Base-by-base conservation (phyloP, 352 stramenopile species). In the Phytophthora tubulina region DNA sequence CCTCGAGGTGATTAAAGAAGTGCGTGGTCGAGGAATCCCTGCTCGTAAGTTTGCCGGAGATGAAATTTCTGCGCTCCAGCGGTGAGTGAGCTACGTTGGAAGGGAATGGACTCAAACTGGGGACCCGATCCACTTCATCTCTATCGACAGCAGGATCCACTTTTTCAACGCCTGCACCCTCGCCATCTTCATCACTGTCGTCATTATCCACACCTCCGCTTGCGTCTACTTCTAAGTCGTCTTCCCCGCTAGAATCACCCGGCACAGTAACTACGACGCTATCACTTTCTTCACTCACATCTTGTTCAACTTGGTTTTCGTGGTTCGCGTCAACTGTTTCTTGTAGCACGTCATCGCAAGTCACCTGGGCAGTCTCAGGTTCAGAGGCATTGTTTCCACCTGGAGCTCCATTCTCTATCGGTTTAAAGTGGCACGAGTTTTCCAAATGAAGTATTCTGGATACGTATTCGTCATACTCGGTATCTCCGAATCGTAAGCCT, bases 151-250 rank as follows among this genome's bases (percentile, higher is more conserved):
- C 39, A 48, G 21, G 14, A 15, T 70, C 35, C 6, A 17, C 17
- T 5, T 66, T 70, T 58, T 55, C 46, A 56, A n/a, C 53, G 17
- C 52, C 61, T n/a, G 76, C 48, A 13, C 72, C 67, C 8, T 79
- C 73, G 1, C 73, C 72, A 4, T 62, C 69, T 14, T 88, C 69
- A 36, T 91, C 82, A 42, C 78, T 85, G 10, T 86, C 81, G 50
- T 89, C 78, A 38, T 84, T 78, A 11, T 70, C 38, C 17, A 32
- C 42, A 46, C 67, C 55, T 50, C 11, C 61, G 36, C 48, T 63
- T 38, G 30, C 33, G 5, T 65, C 71, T 6, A 52, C 21, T 35
- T 72, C 41, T 56, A 52, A 48, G 13, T 66, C 67, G 13, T 69
- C 60, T 31, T 62, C 66, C 36, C 31, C 71, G 42, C 54, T 52